These are phyloP conservation scores for Santalum album DNA, from an alignment of 164 flowering plant species.

Conservation along the genomic window DNA sequence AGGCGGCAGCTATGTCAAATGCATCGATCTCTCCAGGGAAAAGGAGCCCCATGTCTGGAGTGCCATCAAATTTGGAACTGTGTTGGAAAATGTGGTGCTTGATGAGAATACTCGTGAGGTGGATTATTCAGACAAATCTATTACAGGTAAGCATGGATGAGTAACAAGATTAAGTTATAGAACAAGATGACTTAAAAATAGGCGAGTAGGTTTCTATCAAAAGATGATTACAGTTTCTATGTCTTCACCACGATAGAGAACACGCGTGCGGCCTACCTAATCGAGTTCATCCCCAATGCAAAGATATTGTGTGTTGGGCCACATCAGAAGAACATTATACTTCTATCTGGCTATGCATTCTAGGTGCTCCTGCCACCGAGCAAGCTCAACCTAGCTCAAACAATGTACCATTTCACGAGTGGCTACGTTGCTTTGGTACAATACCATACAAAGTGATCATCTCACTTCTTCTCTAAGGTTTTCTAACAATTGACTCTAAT, in stretches of 20 bases:
- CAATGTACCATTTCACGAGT: constrained; percentile 99
- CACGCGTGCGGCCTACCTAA: constrained; percentile 94
- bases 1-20: constrained; percentile 98
- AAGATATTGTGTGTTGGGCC: constrained; percentile 94
- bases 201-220: too few relatives aligned
- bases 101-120: constrained; percentile 95
- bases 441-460: background rate
- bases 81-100: constrained; percentile 90
- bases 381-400: constrained; percentile 88
- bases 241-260: constrained; percentile 47
- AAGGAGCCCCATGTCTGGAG: constrained; percentile 98
- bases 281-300: constrained; percentile 94
- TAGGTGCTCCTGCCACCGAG: constrained; percentile 99
- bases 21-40: constrained; percentile 77
- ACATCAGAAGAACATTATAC: constrained; percentile 92
- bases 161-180: background rate
- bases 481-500: too few relatives aligned
- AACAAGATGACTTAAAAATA: too few relatives aligned
- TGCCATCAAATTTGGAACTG: constrained; percentile 98
- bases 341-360: constrained; percentile 94
- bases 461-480: too few relatives aligned
- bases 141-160: constrained; percentile 92
- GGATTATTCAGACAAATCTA: constrained; percentile 84
- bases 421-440: constrained; percentile 98
- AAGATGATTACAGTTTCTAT: background rate